These are phyloP conservation scores for Coelastrella sp. DNA, from an alignment of 139 green algal genomes.

Conservation along the genomic window DNA sequence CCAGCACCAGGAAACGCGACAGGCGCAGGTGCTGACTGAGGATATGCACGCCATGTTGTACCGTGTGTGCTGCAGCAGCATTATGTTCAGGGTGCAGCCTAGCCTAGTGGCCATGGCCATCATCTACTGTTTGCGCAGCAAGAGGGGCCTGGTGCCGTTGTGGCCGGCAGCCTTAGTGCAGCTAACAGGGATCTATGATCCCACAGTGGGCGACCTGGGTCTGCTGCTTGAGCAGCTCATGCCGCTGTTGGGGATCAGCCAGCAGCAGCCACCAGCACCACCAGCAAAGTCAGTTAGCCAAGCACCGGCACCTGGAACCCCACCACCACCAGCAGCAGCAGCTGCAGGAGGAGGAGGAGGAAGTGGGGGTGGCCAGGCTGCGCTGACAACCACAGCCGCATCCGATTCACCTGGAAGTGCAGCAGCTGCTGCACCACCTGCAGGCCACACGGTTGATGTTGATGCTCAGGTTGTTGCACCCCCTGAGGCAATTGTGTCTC, in stretches of 20 bases:
- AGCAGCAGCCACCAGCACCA: not conserved
- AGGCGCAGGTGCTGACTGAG: not conserved
- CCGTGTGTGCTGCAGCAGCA: constrained; percentile 27
- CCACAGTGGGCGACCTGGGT: constrained; percentile 33
- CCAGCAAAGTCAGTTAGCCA: not conserved
- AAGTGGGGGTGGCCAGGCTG: not conserved
- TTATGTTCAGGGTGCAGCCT: constrained; percentile 32
- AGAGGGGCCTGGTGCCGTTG: constrained; percentile 41
- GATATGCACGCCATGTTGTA: constrained; percentile 36
- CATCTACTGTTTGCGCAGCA: constrained; percentile 24
- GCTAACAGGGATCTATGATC: constrained; percentile 40
- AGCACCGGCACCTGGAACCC: not conserved
- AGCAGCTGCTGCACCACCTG: not conserved
- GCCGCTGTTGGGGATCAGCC: constrained; percentile 8
- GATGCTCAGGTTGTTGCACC: not conserved
- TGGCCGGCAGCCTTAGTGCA: constrained; percentile 45
- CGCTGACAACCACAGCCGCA: not conserved
- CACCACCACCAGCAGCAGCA: not conserved
- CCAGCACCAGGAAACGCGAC: constrained; percentile 30
- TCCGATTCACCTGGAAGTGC: not conserved
- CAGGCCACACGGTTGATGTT: not conserved
- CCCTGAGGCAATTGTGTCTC: not conserved
- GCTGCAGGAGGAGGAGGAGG: not conserved
- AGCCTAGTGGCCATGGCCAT: constrained; percentile 27
- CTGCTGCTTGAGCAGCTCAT: constrained; percentile 26